Evolutionary conservation across 2,329 filamentous ascomycete species (phyloP), one percentile per base, ranked within the genome.

Genomic region (Ceratocystis cubensis): DNA sequence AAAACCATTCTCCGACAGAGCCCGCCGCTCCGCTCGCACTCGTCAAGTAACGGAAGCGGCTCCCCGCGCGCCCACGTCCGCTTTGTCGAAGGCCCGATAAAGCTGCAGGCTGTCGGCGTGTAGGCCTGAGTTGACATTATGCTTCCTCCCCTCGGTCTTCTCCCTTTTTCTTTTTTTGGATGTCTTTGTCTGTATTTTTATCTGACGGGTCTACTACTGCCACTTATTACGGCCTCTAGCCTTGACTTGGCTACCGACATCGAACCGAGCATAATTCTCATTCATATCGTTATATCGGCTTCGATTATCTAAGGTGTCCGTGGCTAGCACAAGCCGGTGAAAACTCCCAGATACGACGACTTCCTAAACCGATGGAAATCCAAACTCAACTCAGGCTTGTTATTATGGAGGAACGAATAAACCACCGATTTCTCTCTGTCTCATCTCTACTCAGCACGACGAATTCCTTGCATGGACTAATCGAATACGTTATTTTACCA

Each of bases 1-100:
- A 68, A 68, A 61, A 64, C 66, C 44, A 68, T 68, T 63, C 64
- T 68, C 41, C 61, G 66, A 41, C 64, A 68, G 64, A 68, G 66
- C 64, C 66, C 66, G 61, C 64, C 66, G 59, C 48, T 53, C 20
- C 61, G 65, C 28, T 64, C 64, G 50, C 64, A 64, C 59, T 46
- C 37, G 48, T n/a, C 48, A 22, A 65, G 53, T 25, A 63, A 46
- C n/a, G 64, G 64, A 65, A 66, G 64, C 61, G 61, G 66, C 63
- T 67, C 63, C 22, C 66, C 66, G 44, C 66, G 66, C 66, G 61
- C 63, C 44, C 64, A 66, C 44, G 66, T 68, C n/a, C 66, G 64
- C 66, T 68, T 68, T 65, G 66, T 66, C 64, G 66, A 68, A n/a
- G 41, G 59, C 30, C 61, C 64, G 61, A 65, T 64, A 63, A 65